A percentile compares a stretch with the other conserved stretches of the same genome.
Conservation (phyloP, 1,284 basidiomycete genomes). For the Puccinia coronata region DNA sequence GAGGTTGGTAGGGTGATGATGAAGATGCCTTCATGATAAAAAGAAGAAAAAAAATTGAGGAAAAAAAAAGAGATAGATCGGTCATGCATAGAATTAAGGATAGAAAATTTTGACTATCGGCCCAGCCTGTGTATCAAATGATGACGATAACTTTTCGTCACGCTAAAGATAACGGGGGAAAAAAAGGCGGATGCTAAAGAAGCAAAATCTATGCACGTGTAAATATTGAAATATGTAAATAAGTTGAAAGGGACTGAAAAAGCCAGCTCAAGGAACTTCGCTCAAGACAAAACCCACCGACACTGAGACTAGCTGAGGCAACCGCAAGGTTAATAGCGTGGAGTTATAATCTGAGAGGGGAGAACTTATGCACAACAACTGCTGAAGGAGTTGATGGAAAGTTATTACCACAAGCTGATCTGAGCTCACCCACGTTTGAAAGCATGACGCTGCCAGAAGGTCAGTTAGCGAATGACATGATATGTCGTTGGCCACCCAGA, state of each 20-base stretch:
- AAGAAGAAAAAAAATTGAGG: too few relatives aligned
- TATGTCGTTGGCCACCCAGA: conserved; percentile 26
- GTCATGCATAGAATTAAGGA: conserved; percentile 42
- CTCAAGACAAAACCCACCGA: conserved; percentile 32
- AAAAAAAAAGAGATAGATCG: conserved; percentile 14
- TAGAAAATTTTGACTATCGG: conserved; percentile 46
- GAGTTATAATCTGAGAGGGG: conserved; percentile 31
- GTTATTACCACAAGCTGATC: conserved; percentile 30
- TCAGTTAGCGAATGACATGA: conserved; percentile 28
- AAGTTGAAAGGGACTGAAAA: conserved; percentile 6
- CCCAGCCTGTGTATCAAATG: conserved; percentile 34
- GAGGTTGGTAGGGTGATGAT: conserved; percentile 37
- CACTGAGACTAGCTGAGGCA: conserved; percentile 19
- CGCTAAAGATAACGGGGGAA: too few relatives aligned
- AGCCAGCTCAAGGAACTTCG: conserved; percentile 2
- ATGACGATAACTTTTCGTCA: conserved; percentile 27
- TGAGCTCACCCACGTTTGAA: conserved; percentile 43
- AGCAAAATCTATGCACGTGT: background rate
- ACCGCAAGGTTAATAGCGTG: conserved; percentile 25
- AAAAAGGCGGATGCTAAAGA: background rate
- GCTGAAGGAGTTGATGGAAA: conserved; percentile 27
- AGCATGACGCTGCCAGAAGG: conserved; percentile 37
- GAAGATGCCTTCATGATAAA: conserved; percentile 41
- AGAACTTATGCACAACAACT: background rate
- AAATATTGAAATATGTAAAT: background rate